Base-by-base conservation (phyloP, 2,329 filamentous ascomycete species). In the Ophiostoma tasmaniense region DNA sequence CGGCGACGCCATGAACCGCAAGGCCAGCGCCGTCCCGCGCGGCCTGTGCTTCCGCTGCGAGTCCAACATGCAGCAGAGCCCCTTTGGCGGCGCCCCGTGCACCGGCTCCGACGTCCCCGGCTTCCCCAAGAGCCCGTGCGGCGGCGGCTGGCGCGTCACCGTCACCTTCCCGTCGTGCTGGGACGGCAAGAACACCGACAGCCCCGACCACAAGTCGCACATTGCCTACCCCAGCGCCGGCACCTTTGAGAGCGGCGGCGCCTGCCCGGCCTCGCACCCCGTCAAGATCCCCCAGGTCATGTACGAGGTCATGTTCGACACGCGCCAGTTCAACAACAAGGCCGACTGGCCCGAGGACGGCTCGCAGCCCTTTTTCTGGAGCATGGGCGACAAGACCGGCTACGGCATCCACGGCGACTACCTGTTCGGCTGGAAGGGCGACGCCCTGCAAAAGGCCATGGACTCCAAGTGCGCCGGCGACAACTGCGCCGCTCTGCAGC, bases 311-410 rank as follows among this genome's bases (percentile, higher is more conserved):
- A 72, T 73, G 39, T 73, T 69, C 64, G 73, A 74, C 70, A 73
- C 72, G 22, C 71, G 72, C 13, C 64, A 70, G 64, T 78, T 78
- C 72, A 79, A 78, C 72, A 73, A 77, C 72, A 73, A 76, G 69
- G 74, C 72, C 42, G 78, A 75, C 71, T 78, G 77, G 77, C 76
- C 75, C 7, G 74, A 75, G 69, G 76, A 78, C 61, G 77, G 77
- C 62, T 73, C 71, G 61, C 75, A 78, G 73, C 77, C 77, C 64
- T 73, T 73, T 69, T 72, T 71, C 73, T 74, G 73, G 72, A 72
- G 71, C 71, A 70, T 71, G 66, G 72, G 72, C 67, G 72, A 73
- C 67, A 71, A 71, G 65, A 73, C 71, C 10, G 73, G 73, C 50
- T 71, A 72, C 67, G 72, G 72, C 66, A 73, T 73, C 71, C 72